These are phyloP conservation scores for Termitomyces sp. DNA, from an alignment of 768 basidiomycete genomes.

Conservation along the genomic window DNA sequence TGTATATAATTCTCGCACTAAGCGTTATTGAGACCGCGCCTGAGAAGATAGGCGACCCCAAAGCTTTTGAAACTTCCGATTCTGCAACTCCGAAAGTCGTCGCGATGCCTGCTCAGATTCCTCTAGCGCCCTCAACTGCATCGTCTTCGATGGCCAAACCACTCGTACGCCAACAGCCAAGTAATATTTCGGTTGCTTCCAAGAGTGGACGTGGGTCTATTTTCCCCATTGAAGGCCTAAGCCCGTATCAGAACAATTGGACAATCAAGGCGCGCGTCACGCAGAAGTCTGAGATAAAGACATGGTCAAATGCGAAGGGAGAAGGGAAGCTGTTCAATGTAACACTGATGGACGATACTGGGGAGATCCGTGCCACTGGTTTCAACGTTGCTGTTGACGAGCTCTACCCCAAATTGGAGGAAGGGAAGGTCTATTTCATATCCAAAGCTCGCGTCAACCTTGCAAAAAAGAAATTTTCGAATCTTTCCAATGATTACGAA, in stretches of 20 bases:
- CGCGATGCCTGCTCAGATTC: not conserved
- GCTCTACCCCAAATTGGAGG: slow-evolving; percentile 79
- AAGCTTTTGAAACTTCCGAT: slow-evolving; percentile 23
- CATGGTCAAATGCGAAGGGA: slow-evolving; percentile 85
- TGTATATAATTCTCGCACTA: slow-evolving; percentile 75
- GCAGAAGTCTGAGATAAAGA: slow-evolving; percentile 81
- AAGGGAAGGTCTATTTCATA: slow-evolving; percentile 89
- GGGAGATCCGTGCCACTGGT: slow-evolving; percentile 85
- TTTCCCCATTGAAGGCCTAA: slow-evolving; percentile 89
- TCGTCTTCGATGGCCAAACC: slow-evolving; percentile 18
- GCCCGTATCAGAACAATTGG: slow-evolving; percentile 98
- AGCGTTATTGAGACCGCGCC: slow-evolving; percentile 44
- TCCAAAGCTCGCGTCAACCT: slow-evolving; percentile 90
- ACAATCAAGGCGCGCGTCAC: slow-evolving; percentile 94
- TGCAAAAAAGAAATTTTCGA: slow-evolving; percentile 95
- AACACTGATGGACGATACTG: slow-evolving; percentile 92
- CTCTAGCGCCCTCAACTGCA: slow-evolving; percentile 9
- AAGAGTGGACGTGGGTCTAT: slow-evolving; percentile 29
- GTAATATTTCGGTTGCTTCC: not conserved
- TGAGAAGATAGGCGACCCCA: slow-evolving; percentile 71
- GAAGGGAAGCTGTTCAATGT: slow-evolving; percentile 95
- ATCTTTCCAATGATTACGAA: slow-evolving; percentile 89
- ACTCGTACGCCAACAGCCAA: slow-evolving; percentile 14
- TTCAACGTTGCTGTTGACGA: slow-evolving; percentile 86
- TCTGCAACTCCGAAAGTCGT: slow-evolving; percentile 24